Conservation (phyloP, 345 rosid genomes). For the Brassica nigra region DNA sequence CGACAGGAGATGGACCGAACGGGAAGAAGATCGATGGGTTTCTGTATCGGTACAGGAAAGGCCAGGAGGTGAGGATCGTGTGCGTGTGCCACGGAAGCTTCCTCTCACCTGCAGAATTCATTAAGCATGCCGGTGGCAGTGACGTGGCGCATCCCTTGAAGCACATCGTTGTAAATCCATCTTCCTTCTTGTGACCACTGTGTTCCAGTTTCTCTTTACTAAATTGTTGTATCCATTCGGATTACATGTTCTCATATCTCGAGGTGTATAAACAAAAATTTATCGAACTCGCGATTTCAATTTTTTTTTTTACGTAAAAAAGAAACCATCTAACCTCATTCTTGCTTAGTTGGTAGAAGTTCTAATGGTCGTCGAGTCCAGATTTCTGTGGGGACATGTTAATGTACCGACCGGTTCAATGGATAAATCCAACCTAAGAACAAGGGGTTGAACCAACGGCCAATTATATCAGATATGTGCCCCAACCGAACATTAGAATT, state of each 20-base stretch:
- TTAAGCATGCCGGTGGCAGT: conserved; percentile 78
- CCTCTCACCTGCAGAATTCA: conserved; percentile 79
- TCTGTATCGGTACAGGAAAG: conserved; percentile 71
- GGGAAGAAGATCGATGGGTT: conserved; percentile 83
- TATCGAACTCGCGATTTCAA: background rate
- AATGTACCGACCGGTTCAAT: background rate
- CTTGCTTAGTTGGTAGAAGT: background rate
- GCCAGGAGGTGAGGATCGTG: conserved; percentile 77
- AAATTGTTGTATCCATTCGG: conserved; percentile 7
- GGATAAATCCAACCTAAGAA: background rate
- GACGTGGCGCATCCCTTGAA: conserved; percentile 71
- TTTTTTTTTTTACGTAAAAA: conserved; percentile 13
- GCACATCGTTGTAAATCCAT: conserved; percentile 75
- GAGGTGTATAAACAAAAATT: conserved; percentile 20
- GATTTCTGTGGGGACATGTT: background rate
- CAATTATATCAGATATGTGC: background rate
- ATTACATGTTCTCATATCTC: background rate
- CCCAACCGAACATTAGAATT: background rate
- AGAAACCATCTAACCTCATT: background rate
- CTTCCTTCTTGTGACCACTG: conserved; percentile 46
- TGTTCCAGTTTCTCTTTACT: conserved; percentile 6
- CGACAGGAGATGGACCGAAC: conserved; percentile 72
- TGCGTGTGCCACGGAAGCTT: conserved; percentile 92
- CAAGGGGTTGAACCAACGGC: background rate
- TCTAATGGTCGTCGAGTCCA: background rate